Conservation (phyloP, 75 land plant genomes). For the Selaginella moellendorffii region DNA sequence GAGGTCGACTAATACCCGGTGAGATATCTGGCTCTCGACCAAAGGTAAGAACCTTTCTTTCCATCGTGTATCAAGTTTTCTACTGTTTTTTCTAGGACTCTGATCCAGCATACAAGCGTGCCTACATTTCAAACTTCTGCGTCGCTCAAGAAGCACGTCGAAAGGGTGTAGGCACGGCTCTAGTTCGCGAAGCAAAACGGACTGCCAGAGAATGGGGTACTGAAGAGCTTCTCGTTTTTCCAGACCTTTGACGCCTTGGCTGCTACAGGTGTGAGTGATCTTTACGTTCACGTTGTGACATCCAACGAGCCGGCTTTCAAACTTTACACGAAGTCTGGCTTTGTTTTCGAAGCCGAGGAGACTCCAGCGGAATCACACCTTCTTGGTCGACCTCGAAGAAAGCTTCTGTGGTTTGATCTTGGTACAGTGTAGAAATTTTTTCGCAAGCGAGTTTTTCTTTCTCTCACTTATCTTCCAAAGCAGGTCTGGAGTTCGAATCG, state of each 20-base stretch:
- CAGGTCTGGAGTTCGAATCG: too few relatives aligned
- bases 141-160: conserved; percentile 73
- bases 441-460: too few relatives aligned
- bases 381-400: conserved; percentile 53
- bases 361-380: conserved; percentile 65
- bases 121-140: conserved; percentile 80
- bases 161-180: conserved; percentile 56
- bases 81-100: conserved; percentile 32
- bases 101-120: conserved; percentile 50
- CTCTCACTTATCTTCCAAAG: too few relatives aligned
- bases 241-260: not conserved
- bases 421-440: too few relatives aligned
- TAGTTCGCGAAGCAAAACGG: conserved; percentile 42
- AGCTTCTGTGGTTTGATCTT: conserved; percentile 38
- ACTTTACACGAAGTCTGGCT: conserved; percentile 60
- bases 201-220: conserved; percentile 74
- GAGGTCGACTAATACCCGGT: conserved; percentile 50
- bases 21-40: conserved; percentile 58
- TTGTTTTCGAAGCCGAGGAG: conserved; percentile 61
- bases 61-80: not conserved
- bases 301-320: conserved; percentile 63
- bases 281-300: conserved; percentile 76
- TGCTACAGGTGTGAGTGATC: conserved; percentile 50
- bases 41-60: conserved; percentile 27
- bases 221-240: not conserved